These are phyloP conservation scores for Leishmania lainsoni DNA, from an alignment of 208 protist species.

Conservation along the genomic window DNA sequence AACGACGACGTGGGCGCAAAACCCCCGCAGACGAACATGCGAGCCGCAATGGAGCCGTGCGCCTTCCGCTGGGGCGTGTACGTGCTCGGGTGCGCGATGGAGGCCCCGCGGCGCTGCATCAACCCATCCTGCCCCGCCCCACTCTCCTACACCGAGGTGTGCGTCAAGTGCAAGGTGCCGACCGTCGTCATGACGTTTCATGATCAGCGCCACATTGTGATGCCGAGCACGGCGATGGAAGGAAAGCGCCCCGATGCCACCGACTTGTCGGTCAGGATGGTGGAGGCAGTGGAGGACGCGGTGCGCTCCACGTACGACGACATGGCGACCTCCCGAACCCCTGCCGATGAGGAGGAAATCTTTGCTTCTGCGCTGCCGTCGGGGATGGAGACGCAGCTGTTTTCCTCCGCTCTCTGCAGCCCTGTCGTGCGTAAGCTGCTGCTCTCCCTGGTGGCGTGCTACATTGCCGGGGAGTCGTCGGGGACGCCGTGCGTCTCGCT, in stretches of 20 bases:
- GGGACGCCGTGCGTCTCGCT: conserved; percentile 37
- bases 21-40: not conserved
- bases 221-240: not conserved
- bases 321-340: conserved; percentile 15
- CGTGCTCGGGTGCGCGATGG: conserved; percentile 32
- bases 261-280: not conserved
- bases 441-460: conserved; percentile 26
- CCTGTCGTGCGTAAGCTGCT: conserved; percentile 34
- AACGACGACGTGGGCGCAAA: not conserved
- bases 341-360: conserved; percentile 29
- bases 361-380: conserved; percentile 33
- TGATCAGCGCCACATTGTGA: conserved; percentile 21
- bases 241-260: not conserved
- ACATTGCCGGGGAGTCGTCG: conserved; percentile 34
- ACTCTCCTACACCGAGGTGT: conserved; percentile 28
- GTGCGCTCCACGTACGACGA: conserved; percentile 24
- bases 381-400: conserved; percentile 18
- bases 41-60: conserved; percentile 2
- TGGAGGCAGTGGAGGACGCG: conserved; percentile 13
- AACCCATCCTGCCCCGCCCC: conserved; percentile 36
- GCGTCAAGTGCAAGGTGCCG: conserved; percentile 32
- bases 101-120: conserved; percentile 42
- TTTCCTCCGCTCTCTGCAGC: conserved; percentile 23
- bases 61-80: conserved; percentile 43
- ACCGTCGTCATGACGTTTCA: conserved; percentile 34